Evolutionary conservation across 2,329 filamentous ascomycete species (phyloP).

Genomic region (Simplicillium sp.): DNA sequence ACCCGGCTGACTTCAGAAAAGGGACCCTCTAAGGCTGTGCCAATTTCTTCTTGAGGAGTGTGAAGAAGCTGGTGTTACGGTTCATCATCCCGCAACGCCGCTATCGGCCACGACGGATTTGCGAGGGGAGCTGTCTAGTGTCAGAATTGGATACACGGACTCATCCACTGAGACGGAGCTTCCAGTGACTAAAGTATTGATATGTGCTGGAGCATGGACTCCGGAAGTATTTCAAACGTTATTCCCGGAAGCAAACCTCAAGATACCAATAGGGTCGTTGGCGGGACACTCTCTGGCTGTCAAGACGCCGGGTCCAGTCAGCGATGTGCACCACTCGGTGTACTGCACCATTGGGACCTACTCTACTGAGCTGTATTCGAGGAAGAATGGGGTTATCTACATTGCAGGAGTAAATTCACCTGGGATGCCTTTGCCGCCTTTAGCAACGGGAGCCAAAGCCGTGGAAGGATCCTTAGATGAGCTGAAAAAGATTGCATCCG

Average conservation of each 20-base stretch:
- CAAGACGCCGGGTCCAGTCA: constrained; percentile 35
- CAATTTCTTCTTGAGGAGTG: constrained; percentile 53
- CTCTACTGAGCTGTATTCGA: constrained; percentile 62
- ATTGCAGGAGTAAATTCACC: constrained; percentile 62
- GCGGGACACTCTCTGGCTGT: constrained; percentile 67
- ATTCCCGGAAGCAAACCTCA: constrained; percentile 45
- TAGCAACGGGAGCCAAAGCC: constrained; percentile 12
- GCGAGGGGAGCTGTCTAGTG: constrained; percentile 37
- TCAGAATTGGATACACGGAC: constrained; percentile 37
- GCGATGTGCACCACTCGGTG: constrained; percentile 56
- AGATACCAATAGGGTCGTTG: constrained; percentile 42
- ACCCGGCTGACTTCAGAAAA: constrained; percentile 16
- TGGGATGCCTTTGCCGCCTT: constrained; percentile 46
- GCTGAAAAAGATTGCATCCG: constrained; percentile 37
- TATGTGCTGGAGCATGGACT: constrained; percentile 21
- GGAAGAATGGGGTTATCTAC: constrained; percentile 60
- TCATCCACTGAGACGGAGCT: constrained; percentile 39
- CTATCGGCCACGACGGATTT: constrained; percentile 41
- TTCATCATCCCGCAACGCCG: constrained; percentile 56
- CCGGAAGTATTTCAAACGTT: constrained; percentile 52
- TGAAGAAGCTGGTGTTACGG: constrained; percentile 47
- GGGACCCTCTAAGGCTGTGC: constrained; percentile 58
- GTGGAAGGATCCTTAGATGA: constrained; percentile 28
- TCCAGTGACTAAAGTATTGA: constrained; percentile 54
- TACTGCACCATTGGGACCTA: constrained; percentile 55